Percentiles rank a stretch among this genome's conserved stretches.
These are phyloP conservation scores for Phytophthora pseudosyringae DNA, from an alignment of 352 stramenopile genomes.

Conservation along the genomic window DNA sequence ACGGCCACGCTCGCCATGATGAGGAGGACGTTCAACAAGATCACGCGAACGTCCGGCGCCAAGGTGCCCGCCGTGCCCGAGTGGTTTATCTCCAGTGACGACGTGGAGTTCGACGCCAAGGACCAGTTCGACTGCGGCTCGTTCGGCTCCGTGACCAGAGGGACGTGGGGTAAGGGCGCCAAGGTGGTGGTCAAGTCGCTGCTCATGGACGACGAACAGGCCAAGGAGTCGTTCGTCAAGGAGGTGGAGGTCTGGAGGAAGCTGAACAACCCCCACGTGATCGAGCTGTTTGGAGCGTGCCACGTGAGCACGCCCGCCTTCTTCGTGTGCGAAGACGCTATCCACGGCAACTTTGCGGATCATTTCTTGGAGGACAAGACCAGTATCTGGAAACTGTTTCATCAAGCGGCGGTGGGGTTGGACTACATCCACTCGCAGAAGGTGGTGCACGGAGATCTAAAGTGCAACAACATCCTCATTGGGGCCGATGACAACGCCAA, in stretches of 20 bases:
- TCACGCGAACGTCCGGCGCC: constrained; percentile 27
- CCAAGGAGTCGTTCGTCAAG: constrained; percentile 40
- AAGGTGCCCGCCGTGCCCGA: constrained; percentile 28
- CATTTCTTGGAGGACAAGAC: constrained; percentile 35
- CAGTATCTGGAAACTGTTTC: constrained; percentile 37
- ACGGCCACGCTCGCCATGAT: constrained; percentile 20
- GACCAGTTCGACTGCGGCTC: constrained; percentile 27
- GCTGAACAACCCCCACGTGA: constrained; percentile 47
- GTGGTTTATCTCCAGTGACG: constrained; percentile 38
- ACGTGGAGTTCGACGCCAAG: constrained; percentile 31
- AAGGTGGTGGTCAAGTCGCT: constrained; percentile 52
- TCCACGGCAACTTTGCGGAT: constrained; percentile 32
- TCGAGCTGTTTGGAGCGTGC: constrained; percentile 55
- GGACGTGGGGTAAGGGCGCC: constrained; percentile 32
- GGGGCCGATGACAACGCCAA: constrained; percentile 40
- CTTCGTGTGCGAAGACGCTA: constrained; percentile 47
- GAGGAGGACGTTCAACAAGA: constrained; percentile 32
- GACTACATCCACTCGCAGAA: constrained; percentile 70
- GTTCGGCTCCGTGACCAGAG: constrained; percentile 19
- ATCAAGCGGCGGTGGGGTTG: constrained; percentile 55
- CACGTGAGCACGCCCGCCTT: constrained; percentile 48
- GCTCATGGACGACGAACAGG: constrained; percentile 34
- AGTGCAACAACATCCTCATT: constrained; percentile 85
- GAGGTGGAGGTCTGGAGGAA: constrained; percentile 47
- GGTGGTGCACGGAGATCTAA: constrained; percentile 88